Percentiles rank a stretch among this genome's conserved stretches.
Conservation (phyloP, 2,329 filamentous ascomycete genomes). For the Pseudomassariella vexata region DNA sequence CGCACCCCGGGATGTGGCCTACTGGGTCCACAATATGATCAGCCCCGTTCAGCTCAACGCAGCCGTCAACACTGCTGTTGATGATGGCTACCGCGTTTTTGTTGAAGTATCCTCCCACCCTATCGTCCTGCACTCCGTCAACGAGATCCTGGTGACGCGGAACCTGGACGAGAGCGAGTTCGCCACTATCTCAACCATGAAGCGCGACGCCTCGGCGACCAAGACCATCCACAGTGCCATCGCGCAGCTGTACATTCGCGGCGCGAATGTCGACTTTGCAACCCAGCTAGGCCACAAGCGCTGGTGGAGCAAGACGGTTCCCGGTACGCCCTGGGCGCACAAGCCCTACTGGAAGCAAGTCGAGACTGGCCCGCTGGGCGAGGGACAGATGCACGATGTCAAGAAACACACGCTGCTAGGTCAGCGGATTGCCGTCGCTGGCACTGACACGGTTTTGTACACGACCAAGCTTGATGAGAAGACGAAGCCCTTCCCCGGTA, state of each 20-base stretch:
- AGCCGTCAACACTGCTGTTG: conserved; percentile 22
- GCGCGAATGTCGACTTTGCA: conserved; percentile 15
- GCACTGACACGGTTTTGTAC: conserved; percentile 23
- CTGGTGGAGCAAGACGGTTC: conserved; percentile 20
- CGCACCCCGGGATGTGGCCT: conserved; percentile 21
- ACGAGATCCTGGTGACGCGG: conserved; percentile 25
- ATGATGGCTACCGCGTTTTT: conserved; percentile 32
- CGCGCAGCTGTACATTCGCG: conserved; percentile 4
- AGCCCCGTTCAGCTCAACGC: conserved; percentile 27
- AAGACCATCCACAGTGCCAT: conserved; percentile 13
- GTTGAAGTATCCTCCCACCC: conserved; percentile 36
- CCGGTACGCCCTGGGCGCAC: conserved; percentile 17
- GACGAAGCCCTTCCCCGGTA: conserved; percentile 33
- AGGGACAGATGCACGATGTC: conserved; percentile 21
- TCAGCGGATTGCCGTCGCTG: conserved; percentile 19
- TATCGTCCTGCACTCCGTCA: conserved; percentile 33
- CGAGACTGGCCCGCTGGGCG: conserved; percentile 3
- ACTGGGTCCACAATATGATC: conserved; percentile 35
- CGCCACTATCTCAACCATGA: conserved; percentile 24
- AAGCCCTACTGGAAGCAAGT: conserved; percentile 19
- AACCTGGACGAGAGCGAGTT: conserved; percentile 23
- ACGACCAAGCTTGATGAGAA: conserved; percentile 28
- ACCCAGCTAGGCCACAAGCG: conserved; percentile 10
- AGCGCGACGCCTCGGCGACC: conserved; percentile 22
- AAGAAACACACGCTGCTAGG: conserved; percentile 29